Evolutionary conservation across 495 filamentous ascomycete genomes (phyloP).

Genomic region (Filosporella fistucella): DNA sequence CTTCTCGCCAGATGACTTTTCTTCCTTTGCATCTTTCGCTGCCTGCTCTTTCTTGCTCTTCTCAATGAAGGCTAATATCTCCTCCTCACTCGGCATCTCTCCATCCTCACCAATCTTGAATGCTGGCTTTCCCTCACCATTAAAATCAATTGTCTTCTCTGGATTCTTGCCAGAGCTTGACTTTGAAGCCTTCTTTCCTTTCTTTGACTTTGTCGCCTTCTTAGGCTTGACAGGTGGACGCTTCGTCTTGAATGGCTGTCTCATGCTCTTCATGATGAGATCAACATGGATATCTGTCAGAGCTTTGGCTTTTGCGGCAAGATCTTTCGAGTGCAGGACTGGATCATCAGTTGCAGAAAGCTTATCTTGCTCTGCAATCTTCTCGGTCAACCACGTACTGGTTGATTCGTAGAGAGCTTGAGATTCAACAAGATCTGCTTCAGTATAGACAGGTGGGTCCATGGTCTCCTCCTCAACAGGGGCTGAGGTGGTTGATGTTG

Average conservation of each 20-base stretch:
- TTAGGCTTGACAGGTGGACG: conserved; percentile 38
- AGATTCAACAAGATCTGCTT: conserved; percentile 57
- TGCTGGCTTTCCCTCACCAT: conserved; percentile 2
- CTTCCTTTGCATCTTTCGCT: background rate
- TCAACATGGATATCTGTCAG: conserved; percentile 64
- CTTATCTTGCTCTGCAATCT: conserved; percentile 61
- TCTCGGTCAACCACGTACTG: conserved; percentile 63
- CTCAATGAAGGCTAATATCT: conserved; percentile 18
- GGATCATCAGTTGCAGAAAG: conserved; percentile 66
- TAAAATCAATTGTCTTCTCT: conserved; percentile 11
- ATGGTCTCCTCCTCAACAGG: conserved; percentile 32
- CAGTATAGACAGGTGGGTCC: conserved; percentile 49
- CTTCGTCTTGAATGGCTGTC: conserved; percentile 49
- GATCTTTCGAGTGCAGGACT: conserved; percentile 60
- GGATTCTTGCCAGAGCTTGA: conserved; percentile 11
- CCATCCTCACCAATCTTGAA: conserved; percentile 14
- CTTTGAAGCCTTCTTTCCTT: conserved; percentile 32
- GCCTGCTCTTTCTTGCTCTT: conserved; percentile 3
- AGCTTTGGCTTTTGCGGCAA: conserved; percentile 54
- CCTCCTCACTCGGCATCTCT: conserved; percentile 20
- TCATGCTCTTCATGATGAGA: conserved; percentile 67
- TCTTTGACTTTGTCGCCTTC: conserved; percentile 37
- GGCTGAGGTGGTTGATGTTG: conserved; percentile 33
- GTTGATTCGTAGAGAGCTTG: conserved; percentile 41
- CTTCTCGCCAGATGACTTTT: background rate